Conservation (phyloP, 345 rosid genomes). For the Carallia brachiata region DNA sequence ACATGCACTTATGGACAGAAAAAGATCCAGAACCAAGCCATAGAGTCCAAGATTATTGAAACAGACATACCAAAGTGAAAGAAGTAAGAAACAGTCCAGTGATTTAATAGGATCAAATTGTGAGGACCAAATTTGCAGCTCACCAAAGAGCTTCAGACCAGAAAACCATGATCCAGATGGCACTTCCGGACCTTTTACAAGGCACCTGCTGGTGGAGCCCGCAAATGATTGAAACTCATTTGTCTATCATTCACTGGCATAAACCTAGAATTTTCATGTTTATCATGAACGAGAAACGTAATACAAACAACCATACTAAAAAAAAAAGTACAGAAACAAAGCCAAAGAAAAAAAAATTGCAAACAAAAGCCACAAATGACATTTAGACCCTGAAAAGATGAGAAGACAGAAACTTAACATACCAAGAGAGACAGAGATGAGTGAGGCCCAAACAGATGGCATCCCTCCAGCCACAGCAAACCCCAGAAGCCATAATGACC, state of each 20-base stretch:
- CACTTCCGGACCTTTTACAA: slow-evolving; percentile 2
- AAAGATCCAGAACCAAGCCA: background rate
- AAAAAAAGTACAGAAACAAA: background rate
- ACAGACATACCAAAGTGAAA: no score
- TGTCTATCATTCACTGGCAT: background rate
- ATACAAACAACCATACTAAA: background rate
- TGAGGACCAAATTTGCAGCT: background rate
- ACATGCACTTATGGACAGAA: no score
- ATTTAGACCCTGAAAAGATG: background rate
- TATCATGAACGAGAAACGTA: no score
- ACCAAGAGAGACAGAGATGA: slow-evolving; percentile 82
- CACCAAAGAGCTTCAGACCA: background rate
- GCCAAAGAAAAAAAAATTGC: background rate
- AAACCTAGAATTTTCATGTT: background rate
- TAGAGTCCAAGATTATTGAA: background rate
- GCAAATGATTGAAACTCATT: background rate
- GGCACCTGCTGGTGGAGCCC: background rate
- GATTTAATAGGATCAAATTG: slow-evolving; percentile 4
- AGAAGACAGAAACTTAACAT: background rate
- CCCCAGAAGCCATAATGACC: slow-evolving; percentile 76
- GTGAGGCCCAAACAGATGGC: slow-evolving; percentile 73
- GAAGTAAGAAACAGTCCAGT: background rate
- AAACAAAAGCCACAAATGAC: background rate
- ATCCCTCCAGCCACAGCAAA: slow-evolving; percentile 93
- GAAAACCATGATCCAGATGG: background rate